Percentiles rank a stretch among this genome's conserved stretches.
Evolutionary conservation across 345 rosid species (phyloP).

Genomic region (Pelargonium nanum): DNA sequence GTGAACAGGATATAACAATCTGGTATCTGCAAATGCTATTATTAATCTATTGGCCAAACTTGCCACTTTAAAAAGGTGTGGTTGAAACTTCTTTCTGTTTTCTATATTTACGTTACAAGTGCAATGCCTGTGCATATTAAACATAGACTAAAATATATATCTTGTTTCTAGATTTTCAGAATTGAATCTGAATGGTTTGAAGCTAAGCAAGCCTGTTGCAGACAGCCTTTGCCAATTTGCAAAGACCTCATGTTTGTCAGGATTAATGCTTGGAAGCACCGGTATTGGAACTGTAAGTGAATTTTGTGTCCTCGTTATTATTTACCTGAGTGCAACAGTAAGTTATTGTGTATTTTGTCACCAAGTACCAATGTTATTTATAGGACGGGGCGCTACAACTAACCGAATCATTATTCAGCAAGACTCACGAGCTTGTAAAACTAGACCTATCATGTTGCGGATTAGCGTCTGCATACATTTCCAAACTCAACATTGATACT

Average conservation of each 20-base stretch:
- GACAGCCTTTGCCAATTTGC: slow-evolving; percentile 63
- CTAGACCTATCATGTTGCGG: slow-evolving; percentile 73
- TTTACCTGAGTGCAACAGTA: neutral
- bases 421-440: slow-evolving; percentile 50
- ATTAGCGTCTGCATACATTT: slow-evolving; percentile 33
- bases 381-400: slow-evolving; percentile 64
- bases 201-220: slow-evolving; percentile 54
- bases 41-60: slow-evolving; percentile 53
- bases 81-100: slow-evolving; percentile 4
- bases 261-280: slow-evolving; percentile 63
- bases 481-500: slow-evolving; percentile 23
- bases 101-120: neutral
- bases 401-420: slow-evolving; percentile 40
- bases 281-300: slow-evolving; percentile 69
- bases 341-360: neutral
- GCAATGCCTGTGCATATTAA: slow-evolving; percentile 1
- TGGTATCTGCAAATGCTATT: slow-evolving; percentile 56
- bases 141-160: neutral
- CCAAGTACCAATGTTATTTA: no score
- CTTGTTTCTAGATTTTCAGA: slow-evolving; percentile 51
- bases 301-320: neutral
- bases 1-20: slow-evolving; percentile 58
- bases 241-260: slow-evolving; percentile 49
- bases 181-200: slow-evolving; percentile 64
- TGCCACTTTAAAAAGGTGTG: slow-evolving; percentile 47